phyloP scores from a whole-genome alignment of 768 basidiomycete species.

The Pulveroboletus sp. region DNA sequence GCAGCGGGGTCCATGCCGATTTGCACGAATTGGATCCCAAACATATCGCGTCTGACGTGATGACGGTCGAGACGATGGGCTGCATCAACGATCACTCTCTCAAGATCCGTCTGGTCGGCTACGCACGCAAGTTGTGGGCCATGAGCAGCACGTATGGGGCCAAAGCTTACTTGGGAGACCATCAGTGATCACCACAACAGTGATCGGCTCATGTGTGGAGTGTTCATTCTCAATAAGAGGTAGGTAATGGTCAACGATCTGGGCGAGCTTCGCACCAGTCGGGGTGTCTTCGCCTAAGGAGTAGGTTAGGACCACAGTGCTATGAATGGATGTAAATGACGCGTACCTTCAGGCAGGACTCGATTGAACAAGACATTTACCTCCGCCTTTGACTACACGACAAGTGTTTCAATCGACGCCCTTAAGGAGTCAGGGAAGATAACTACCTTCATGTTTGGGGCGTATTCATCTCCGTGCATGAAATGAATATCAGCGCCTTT shows the following conservation, averaged over 20 bases:
- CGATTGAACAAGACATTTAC: slow-evolving; percentile 26
- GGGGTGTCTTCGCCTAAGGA: slow-evolving; percentile 33
- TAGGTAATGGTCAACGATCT: slow-evolving; percentile 36
- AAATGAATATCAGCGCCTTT: slow-evolving; percentile 42
- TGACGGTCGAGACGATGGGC: slow-evolving; percentile 39
- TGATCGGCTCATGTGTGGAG: slow-evolving; percentile 32
- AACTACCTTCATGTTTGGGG: slow-evolving; percentile 22
- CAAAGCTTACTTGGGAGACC: slow-evolving; percentile 36
- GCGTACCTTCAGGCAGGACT: slow-evolving; percentile 15
- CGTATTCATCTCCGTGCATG: slow-evolving; percentile 34
- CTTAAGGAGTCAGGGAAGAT: not conserved
- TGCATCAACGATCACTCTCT: slow-evolving; percentile 31
- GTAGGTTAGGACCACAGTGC: not conserved
- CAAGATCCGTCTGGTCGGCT: slow-evolving; percentile 28
- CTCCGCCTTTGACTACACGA: slow-evolving; percentile 19
- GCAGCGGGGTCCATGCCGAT: slow-evolving; percentile 38
- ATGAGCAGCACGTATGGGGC: not conserved
- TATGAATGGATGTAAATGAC: not conserved
- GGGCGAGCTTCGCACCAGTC: slow-evolving; percentile 34
- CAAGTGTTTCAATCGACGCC: not conserved
- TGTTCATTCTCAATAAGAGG: slow-evolving; percentile 26
- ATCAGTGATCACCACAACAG: slow-evolving; percentile 36
- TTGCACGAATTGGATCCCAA: slow-evolving; percentile 46
- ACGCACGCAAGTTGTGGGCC: not conserved
- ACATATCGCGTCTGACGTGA: slow-evolving; percentile 31